These are phyloP conservation scores for Wickerhamiella galacta DNA, from an alignment of 805 yeast species.

Conservation along the genomic window DNA sequence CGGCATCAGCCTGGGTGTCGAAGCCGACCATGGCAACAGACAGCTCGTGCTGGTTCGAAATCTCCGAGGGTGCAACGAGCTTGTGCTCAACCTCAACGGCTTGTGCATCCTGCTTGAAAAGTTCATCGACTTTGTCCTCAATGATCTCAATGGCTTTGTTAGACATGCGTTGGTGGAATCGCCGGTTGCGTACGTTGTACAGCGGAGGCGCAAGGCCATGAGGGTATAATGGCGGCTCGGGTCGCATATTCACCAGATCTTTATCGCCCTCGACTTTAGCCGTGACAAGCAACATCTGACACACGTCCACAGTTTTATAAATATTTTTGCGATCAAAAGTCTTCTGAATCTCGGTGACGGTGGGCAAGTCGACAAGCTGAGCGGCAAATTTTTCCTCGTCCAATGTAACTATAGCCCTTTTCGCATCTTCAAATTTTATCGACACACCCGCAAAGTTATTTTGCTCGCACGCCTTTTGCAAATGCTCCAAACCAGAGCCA, in stretches of 20 bases:
- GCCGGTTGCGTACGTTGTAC: conserved; percentile 47
- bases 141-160: conserved; percentile 59
- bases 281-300: conserved; percentile 69
- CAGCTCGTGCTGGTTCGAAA: conserved; percentile 19
- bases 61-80: conserved; percentile 32
- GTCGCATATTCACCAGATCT: conserved; percentile 23
- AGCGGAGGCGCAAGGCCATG: conserved; percentile 78
- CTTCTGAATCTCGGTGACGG: conserved; percentile 72
- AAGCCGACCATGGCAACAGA: conserved; percentile 20
- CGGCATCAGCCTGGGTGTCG: conserved; percentile 22
- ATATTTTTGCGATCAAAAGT: conserved; percentile 79
- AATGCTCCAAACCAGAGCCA: conserved; percentile 51
- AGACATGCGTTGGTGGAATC: conserved; percentile 56
- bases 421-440: conserved; percentile 69
- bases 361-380: conserved; percentile 75
- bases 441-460: conserved; percentile 50
- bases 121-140: conserved; percentile 62
- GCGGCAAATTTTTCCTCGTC: conserved; percentile 62
- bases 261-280: conserved; percentile 35
- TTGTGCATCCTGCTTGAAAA: conserved; percentile 58
- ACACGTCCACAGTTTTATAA: conserved; percentile 69
- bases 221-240: conserved; percentile 24
- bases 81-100: conserved; percentile 73
- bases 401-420: conserved; percentile 63
- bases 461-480: conserved; percentile 55